A percentile compares a stretch with the other conserved stretches of the same genome.
phyloP scores from a whole-genome alignment of 768 basidiomycete genomes.

The Lentinus tigrinus region DNA sequence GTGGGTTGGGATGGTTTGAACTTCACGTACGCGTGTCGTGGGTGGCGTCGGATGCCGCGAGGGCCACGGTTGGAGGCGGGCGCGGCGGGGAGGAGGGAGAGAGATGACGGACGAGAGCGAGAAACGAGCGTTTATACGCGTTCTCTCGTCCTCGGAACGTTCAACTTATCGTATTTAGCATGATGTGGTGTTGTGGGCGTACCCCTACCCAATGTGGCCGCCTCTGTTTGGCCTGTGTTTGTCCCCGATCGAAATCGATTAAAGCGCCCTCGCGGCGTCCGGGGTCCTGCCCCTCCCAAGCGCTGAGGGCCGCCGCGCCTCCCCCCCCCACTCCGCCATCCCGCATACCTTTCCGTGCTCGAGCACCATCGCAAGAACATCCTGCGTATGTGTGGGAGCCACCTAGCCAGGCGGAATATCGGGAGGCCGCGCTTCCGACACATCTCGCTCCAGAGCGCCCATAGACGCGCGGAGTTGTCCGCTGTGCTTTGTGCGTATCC shows the following conservation, averaged over 20 bases:
- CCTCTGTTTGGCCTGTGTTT: conserved; percentile 2
- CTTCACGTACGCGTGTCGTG: background rate
- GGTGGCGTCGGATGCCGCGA: background rate
- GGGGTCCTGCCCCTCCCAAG: conserved; percentile 10
- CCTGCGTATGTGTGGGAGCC: too few species aligned
- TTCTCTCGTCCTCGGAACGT: conserved; percentile 1
- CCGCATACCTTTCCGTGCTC: too few species aligned
- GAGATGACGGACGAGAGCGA: conserved; percentile 1
- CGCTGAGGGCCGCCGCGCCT: background rate
- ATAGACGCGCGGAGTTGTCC: too few species aligned
- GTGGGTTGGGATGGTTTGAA: background rate
- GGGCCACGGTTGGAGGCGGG: background rate
- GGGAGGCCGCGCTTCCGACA: too few species aligned
- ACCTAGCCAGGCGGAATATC: too few species aligned
- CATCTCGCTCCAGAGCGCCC: too few species aligned
- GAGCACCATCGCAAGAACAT: too few species aligned
- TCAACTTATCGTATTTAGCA: conserved; percentile 4
- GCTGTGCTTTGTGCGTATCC: too few species aligned
- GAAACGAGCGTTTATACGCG: conserved; percentile 6
- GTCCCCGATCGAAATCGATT: background rate
- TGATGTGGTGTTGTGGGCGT: conserved; percentile 3
- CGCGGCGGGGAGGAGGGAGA: background rate
- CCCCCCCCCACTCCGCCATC: too few species aligned
- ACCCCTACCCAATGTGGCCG: background rate
- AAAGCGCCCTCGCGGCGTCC: background rate